Base-by-base conservation (phyloP, 768 basidiomycete genomes). In the Gloeostereum incarnatum region DNA sequence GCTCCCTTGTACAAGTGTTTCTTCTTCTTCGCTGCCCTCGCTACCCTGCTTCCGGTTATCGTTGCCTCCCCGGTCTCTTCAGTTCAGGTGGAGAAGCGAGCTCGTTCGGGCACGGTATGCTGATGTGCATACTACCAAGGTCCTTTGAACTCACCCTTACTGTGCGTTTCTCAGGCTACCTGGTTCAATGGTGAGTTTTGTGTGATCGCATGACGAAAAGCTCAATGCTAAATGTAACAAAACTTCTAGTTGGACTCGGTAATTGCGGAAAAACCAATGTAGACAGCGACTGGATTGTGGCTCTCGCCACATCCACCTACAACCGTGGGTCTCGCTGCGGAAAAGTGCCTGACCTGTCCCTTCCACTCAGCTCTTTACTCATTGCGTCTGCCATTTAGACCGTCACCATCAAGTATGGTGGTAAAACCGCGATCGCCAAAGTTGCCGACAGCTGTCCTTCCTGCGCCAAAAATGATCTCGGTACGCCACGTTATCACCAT, bases 221-320 rank as follows among this genome's bases (percentile, higher is more conserved):
- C n/a, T n/a, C n/a, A n/a, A n/a, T n/a, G n/a, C n/a, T n/a, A n/a
- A n/a, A n/a, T n/a, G n/a, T n/a, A n/a, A n/a, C n/a, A n/a, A n/a
- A n/a, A n/a, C n/a, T 27, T 27, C 26, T n/a, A 27, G 52, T 54
- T 30, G 52, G 52, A 33, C 45, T 54, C 18, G 52, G 52, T 27
- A 47, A 41, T 38, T 54, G 52, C 31, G 50, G 50, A 13, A 14
- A 47, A 36, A 45, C 44, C 6, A 54, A 50, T 29, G 41, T 47
- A 16, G 41, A 51, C 27, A 41, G 34, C 39, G 52, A 54, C 46
- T 47, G 42, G 27, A 50, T 54, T 23, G 52, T 54, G n/a, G 52
- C 50, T 10, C 46, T 54, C 14, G 46, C 39, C 18, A 46, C 46
- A 17, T 20, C 20, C 29, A 48, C 46, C 11, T 49, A 49, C 13